A percentile compares a stretch with the other conserved stretches of the same genome.
Evolutionary conservation across 73 alveolate genomes (phyloP).

Genomic region (Tetrahymena borealis): DNA sequence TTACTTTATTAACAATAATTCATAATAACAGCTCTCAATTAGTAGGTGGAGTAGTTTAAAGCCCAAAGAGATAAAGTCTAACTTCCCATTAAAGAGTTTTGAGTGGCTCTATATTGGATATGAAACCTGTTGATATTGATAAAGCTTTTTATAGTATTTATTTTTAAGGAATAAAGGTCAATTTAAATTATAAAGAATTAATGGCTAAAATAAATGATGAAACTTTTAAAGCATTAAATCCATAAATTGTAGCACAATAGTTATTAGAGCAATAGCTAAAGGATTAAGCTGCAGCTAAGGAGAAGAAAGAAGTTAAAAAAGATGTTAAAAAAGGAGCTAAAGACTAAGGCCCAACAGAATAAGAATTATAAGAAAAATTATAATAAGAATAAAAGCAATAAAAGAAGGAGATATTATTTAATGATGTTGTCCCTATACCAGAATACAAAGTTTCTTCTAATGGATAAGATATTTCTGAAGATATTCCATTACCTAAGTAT

Average conservation of each 20-base stretch:
- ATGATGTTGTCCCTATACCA: background rate
- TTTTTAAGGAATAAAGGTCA: constrained; percentile 24
- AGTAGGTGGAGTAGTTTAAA: background rate
- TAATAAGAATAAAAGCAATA: background rate
- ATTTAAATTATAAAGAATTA: constrained; percentile 15
- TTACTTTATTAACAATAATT: background rate
- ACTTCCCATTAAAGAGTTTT: background rate
- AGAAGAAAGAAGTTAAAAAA: constrained; percentile 1
- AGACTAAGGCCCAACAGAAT: constrained; percentile 1
- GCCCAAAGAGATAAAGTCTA: background rate
- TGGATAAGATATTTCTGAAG: background rate
- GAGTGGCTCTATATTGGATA: constrained; percentile 6
- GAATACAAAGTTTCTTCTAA: background rate
- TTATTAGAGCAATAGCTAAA: constrained; percentile 6
- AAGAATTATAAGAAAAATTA: background rate
- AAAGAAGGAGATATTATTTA: background rate
- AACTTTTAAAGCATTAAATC: constrained; percentile 1
- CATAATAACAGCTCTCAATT: background rate
- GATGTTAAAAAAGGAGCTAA: constrained; percentile 18
- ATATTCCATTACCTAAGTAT: constrained; percentile 6
- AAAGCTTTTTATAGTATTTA: constrained; percentile 4
- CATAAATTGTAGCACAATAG: constrained; percentile 15
- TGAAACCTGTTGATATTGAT: constrained; percentile 3
- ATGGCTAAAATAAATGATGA: constrained; percentile 24
- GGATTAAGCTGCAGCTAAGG: constrained; percentile 17